phyloP scores from a whole-genome alignment of 768 basidiomycete species.

The Tylopilus sp. region DNA sequence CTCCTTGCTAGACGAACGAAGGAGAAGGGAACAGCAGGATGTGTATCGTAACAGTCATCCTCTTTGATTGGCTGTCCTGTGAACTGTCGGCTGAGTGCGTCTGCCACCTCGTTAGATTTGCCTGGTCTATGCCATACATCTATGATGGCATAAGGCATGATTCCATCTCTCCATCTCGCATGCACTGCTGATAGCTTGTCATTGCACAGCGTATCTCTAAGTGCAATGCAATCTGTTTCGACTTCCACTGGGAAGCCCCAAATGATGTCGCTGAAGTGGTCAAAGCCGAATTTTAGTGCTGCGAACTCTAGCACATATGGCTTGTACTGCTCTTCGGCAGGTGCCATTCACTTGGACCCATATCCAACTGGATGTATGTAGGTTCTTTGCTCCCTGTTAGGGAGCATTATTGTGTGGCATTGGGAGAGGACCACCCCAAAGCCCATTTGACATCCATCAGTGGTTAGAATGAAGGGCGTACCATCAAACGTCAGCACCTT shows the following conservation, averaged over 20 bases:
- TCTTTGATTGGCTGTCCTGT: not conserved
- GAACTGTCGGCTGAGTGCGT: constrained; percentile 25
- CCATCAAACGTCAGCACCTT: constrained; percentile 30
- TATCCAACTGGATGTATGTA: constrained; percentile 10
- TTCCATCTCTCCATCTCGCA: constrained; percentile 27
- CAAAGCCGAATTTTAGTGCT: constrained; percentile 31
- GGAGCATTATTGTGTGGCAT: not conserved
- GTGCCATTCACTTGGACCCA: constrained; percentile 33
- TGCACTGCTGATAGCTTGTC: constrained; percentile 8
- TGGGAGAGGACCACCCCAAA: constrained; percentile 35
- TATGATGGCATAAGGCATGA: constrained; percentile 18
- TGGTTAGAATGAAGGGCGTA: constrained; percentile 36
- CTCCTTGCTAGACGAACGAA: too few relatives aligned
- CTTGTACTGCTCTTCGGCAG: constrained; percentile 29
- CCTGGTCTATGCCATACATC: constrained; percentile 19
- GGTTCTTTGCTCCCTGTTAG: not conserved
- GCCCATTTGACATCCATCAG: constrained; percentile 32
- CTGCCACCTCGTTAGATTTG: constrained; percentile 25
- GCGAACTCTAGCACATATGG: constrained; percentile 37
- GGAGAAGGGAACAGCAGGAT: too few relatives aligned
- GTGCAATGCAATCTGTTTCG: constrained; percentile 24
- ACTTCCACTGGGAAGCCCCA: constrained; percentile 31
- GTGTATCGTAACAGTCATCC: constrained; percentile 31
- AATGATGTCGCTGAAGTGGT: constrained; percentile 21
- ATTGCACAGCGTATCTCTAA: constrained; percentile 24